Base-by-base conservation (phyloP, 148 eudicot genomes). In the Rheum nobile region DNA sequence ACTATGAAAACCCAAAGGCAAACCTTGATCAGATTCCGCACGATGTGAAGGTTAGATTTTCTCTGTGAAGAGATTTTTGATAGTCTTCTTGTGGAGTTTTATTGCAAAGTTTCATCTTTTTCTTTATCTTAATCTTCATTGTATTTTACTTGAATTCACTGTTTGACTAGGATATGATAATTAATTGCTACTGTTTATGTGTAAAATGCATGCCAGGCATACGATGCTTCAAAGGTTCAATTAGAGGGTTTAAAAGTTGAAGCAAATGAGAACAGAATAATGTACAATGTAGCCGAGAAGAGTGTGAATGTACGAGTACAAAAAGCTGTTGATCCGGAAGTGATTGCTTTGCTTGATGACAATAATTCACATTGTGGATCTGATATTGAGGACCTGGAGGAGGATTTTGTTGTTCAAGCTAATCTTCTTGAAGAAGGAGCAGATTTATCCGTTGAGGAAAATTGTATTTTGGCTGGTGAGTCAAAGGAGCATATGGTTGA, bases 321-420 rank as follows among this genome's bases (percentile, higher is more conserved):
- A 75, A 96, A 78, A 79, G 96, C 82, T 35, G 81, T 88, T 39
- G 96, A 92, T 82, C 91, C 97, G 54, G 99, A 92, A 75, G 80
- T 96, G 63, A 87, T 83, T 76, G 84, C 86, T 29, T 72, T 96
- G 78, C 94, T 92, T 38, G 88, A 90, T 47, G 99, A 92, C 31
- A 81, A 80, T 73, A 86, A 90, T 14, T 90, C 97, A 6, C 85
- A 80, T 28, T 78, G 83, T 79, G 96, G 82, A 29, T 96, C 99
- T 73, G 99, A 95, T 79, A 76, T 80, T 74, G 98, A 94, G 79
- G 96, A 83, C 70, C 79, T 95, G 82, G 99, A 92, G 73, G 99
- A 96, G 79, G 99, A 96, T 82, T 95, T 96, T 80, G 91, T 96
- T 39, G 75, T 89, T 32, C 79, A 32, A 71, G 97, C 97, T 26